Evolutionary conservation across 352 stramenopile genomes (phyloP).

Genomic region (Phytophthora pini): DNA sequence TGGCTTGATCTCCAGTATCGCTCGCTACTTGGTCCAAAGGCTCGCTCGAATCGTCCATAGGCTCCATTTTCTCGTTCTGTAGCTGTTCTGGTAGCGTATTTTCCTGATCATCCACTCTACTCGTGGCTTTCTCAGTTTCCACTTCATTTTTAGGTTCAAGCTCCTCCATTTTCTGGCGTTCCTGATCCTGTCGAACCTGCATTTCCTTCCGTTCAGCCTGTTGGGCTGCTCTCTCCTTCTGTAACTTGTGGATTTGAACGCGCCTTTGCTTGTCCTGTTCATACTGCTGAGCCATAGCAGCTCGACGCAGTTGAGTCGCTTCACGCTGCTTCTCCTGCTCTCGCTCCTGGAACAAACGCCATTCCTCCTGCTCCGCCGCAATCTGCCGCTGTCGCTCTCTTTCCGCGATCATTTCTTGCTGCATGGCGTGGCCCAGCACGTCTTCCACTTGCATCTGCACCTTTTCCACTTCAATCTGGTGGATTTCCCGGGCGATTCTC

Average conservation of each 20-base stretch:
- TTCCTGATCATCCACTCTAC: not conserved
- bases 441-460: constrained; percentile 64
- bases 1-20: not conserved
- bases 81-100: not conserved
- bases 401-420: constrained; percentile 48
- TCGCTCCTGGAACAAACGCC: constrained; percentile 58
- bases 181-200: constrained; percentile 18
- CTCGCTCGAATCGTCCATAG: not conserved
- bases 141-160: not conserved
- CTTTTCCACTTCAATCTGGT: constrained; percentile 41
- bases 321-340: constrained; percentile 60
- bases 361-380: constrained; percentile 63
- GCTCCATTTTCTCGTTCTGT: not conserved
- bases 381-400: constrained; percentile 55
- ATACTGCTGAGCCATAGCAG: constrained; percentile 67
- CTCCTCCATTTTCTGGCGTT: constrained; percentile 2
- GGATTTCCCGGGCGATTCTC: constrained; percentile 42
- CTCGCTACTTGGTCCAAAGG: not conserved
- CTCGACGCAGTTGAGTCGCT: constrained; percentile 52
- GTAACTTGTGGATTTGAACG: constrained; percentile 72
- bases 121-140: not conserved
- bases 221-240: constrained; percentile 54
- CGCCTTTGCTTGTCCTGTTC: constrained; percentile 66
- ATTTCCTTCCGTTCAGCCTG: constrained; percentile 25
- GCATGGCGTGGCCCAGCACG: constrained; percentile 37